Conservation (phyloP, 192 early-diverging fungal genomes). For the Umbelopsis isabellina region DNA sequence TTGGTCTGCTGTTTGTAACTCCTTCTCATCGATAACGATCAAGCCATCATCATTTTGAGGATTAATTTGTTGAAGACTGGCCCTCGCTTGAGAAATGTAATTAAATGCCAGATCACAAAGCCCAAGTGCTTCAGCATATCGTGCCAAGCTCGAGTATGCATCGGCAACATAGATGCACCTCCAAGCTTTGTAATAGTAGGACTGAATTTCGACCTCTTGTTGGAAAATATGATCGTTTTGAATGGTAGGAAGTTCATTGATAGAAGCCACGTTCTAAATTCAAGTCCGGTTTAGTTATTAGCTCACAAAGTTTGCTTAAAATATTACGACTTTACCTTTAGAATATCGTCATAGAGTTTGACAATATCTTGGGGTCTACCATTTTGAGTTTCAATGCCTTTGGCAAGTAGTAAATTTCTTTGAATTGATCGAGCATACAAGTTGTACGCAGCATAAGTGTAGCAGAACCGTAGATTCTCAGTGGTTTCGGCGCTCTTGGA, state of each 20-base stretch:
- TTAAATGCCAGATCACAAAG: slow-evolving; percentile 61
- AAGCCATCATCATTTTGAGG: slow-evolving; percentile 41
- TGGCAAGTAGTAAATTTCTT: slow-evolving; percentile 55
- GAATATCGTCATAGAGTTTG: slow-evolving; percentile 64
- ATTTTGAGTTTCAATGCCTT: slow-evolving; percentile 42
- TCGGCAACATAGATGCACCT: slow-evolving; percentile 56
- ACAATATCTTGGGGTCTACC: slow-evolving; percentile 65
- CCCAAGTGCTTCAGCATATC: slow-evolving; percentile 56
- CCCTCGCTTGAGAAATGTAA: slow-evolving; percentile 54
- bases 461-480: slow-evolving; percentile 54
- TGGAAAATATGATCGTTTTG: slow-evolving; percentile 49
- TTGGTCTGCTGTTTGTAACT: slow-evolving; percentile 46
- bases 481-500: slow-evolving; percentile 67
- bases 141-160: slow-evolving; percentile 48
- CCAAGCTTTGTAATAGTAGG: slow-evolving; percentile 58
- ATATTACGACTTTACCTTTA: slow-evolving; percentile 47
- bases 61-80: slow-evolving; percentile 43
- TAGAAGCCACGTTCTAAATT: slow-evolving; percentile 54
- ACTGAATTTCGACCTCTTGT: slow-evolving; percentile 50
- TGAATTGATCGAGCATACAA: slow-evolving; percentile 58
- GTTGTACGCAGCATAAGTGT: slow-evolving; percentile 61
- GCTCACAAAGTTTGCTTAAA: background rate
- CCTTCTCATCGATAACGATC: slow-evolving; percentile 43
- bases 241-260: slow-evolving; percentile 58
- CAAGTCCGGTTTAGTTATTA: slow-evolving; percentile 11